Conservation (phyloP, 2,329 filamentous ascomycete genomes). For the Daldinia sp. region DNA sequence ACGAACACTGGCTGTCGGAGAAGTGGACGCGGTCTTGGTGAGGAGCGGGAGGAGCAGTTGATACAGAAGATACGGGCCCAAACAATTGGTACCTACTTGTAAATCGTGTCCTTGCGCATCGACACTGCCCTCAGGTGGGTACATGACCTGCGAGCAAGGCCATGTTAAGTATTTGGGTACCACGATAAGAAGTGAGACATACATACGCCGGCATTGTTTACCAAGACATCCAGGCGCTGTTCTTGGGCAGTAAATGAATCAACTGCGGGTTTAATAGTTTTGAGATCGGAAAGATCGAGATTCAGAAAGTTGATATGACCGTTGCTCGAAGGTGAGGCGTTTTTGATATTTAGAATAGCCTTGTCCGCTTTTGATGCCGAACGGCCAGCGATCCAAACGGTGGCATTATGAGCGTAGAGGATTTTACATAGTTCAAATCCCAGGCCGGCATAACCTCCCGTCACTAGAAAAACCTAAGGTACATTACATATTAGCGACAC, state of each 20-base stretch:
- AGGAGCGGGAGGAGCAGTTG: conserved; percentile 37
- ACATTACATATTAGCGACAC: background rate
- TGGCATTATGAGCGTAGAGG: conserved; percentile 47
- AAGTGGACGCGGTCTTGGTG: conserved; percentile 33
- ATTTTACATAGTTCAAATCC: conserved; percentile 31
- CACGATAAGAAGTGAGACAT: background rate
- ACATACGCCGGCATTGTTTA: conserved; percentile 45
- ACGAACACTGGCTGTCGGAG: conserved; percentile 35
- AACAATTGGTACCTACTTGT: conserved; percentile 50
- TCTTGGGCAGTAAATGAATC: conserved; percentile 43
- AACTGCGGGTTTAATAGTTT: conserved; percentile 49
- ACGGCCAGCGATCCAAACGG: conserved; percentile 55
- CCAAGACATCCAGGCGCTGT: conserved; percentile 51
- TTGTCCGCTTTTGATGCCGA: conserved; percentile 45
- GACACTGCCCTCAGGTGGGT: conserved; percentile 41
- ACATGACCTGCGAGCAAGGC: conserved; percentile 36
- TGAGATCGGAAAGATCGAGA: conserved; percentile 51
- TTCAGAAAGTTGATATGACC: conserved; percentile 47
- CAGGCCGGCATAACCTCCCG: conserved; percentile 35
- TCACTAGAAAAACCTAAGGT: conserved; percentile 41
- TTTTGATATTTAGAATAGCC: conserved; percentile 45
- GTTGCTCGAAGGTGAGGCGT: conserved; percentile 21
- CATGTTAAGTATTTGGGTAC: background rate
- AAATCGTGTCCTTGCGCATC: conserved; percentile 50
- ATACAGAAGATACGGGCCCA: conserved; percentile 46